Conservation (phyloP, 108 stramenopile species). For the Cyclotella sp. region DNA sequence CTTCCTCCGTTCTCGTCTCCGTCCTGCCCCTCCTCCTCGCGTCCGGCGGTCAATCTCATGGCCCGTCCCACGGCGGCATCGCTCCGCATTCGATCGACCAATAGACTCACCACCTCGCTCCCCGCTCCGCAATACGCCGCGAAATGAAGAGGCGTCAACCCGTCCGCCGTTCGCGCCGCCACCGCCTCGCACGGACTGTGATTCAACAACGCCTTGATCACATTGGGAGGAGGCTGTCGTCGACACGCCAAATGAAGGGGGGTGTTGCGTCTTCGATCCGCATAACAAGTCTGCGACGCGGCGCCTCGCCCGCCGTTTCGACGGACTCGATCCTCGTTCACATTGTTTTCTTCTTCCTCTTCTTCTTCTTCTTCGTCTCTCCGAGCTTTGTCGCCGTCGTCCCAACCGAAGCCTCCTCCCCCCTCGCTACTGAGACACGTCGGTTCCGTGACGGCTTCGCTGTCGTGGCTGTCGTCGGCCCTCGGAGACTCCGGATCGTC, state of each 20-base stretch:
- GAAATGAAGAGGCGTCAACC: constrained; percentile 63
- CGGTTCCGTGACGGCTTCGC: constrained; percentile 10
- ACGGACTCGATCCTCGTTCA: not conserved
- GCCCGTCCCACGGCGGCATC: constrained; percentile 25
- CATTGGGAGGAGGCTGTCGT: constrained; percentile 56
- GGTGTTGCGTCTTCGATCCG: constrained; percentile 57
- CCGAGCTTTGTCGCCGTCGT: not conserved
- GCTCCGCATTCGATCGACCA: constrained; percentile 48
- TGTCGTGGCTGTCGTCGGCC: constrained; percentile 1
- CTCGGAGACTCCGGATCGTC: not conserved
- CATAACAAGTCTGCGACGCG: constrained; percentile 34
- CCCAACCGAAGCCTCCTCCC: not conserved
- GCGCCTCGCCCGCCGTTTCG: not conserved
- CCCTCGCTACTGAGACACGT: not conserved
- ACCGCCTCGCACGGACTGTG: constrained; percentile 41
- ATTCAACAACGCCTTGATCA: constrained; percentile 48
- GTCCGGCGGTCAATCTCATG: constrained; percentile 9
- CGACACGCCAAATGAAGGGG: constrained; percentile 65
- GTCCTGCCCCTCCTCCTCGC: not conserved
- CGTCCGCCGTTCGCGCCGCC: constrained; percentile 48
- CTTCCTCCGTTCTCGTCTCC: not conserved
- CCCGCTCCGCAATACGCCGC: constrained; percentile 57
- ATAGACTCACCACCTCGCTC: constrained; percentile 39
- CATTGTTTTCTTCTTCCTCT: not conserved
- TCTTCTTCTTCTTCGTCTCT: constrained; percentile 1